Evolutionary conservation across 768 basidiomycete species (phyloP).

Genomic region (Tricholoma hemisulphureum): DNA sequence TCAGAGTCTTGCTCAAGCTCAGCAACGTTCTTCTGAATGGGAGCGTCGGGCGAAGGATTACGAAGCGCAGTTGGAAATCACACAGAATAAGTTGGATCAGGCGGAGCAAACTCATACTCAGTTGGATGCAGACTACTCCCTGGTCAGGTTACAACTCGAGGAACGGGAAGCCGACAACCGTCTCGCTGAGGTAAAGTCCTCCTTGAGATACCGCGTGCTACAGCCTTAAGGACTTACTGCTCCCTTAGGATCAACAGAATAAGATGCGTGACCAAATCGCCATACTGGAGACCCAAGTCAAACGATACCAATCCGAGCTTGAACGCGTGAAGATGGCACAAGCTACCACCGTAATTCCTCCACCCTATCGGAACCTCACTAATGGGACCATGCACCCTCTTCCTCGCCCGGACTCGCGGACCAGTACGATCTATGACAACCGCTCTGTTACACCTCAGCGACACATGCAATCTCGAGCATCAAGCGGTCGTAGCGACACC

Average conservation of each 20-base stretch:
- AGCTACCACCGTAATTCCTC: constrained; percentile 23
- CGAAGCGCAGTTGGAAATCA: constrained; percentile 61
- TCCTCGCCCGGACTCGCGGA: constrained; percentile 71
- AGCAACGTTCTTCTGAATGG: constrained; percentile 80
- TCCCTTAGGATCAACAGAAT: constrained; percentile 62
- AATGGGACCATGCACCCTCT: constrained; percentile 47
- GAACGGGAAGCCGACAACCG: constrained; percentile 73
- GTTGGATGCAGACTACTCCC: constrained; percentile 67
- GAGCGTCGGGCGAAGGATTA: constrained; percentile 73
- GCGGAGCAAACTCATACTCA: constrained; percentile 62
- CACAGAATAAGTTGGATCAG: constrained; percentile 61
- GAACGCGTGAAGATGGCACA: constrained; percentile 42
- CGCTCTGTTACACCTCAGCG: constrained; percentile 54
- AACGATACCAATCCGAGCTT: constrained; percentile 57
- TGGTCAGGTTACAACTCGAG: constrained; percentile 69
- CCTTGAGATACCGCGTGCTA: constrained; percentile 3
- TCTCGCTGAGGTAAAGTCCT: constrained; percentile 52
- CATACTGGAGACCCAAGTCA: constrained; percentile 57
- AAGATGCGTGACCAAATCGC: constrained; percentile 67
- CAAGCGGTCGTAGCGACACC: constrained; percentile 41
- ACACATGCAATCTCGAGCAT: constrained; percentile 33
- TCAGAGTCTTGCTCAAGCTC: constrained; percentile 66
- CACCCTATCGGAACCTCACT: constrained; percentile 38
- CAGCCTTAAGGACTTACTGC: not conserved
- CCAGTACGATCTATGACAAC: constrained; percentile 58